Percentiles rank a stretch among this genome's conserved stretches.
These are phyloP conservation scores for Monosporascus cannonballus DNA, from an alignment of 2,329 filamentous ascomycete genomes.

Conservation along the genomic window DNA sequence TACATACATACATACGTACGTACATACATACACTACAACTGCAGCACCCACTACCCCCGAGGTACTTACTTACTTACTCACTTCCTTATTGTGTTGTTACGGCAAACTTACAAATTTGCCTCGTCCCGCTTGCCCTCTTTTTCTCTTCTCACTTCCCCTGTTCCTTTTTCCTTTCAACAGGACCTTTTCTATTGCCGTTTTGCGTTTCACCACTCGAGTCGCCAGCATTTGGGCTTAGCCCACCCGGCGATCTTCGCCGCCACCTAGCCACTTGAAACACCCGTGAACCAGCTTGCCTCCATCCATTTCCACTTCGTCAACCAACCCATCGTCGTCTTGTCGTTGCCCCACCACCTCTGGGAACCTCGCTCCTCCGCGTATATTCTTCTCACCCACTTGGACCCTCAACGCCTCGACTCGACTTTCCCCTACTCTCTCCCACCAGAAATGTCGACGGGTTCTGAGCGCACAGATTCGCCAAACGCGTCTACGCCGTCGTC, in stretches of 20 bases:
- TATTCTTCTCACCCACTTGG: not conserved
- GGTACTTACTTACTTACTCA: too few species aligned
- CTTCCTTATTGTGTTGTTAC: too few species aligned
- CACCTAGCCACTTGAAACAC: slow-evolving; percentile 11
- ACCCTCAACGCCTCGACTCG: not conserved
- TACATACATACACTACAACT: too few species aligned
- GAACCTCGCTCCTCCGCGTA: too few species aligned
- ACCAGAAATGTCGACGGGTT: slow-evolving; percentile 26
- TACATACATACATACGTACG: too few species aligned
- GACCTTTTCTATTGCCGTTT: slow-evolving; percentile 16
- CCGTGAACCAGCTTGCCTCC: not conserved
- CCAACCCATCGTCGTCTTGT: not conserved
- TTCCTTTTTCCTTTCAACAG: not conserved
- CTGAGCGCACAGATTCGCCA: slow-evolving; percentile 25
- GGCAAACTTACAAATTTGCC: not conserved
- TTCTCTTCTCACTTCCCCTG: not conserved
- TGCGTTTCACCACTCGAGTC: slow-evolving; percentile 22
- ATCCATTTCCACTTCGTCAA: not conserved
- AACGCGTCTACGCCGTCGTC: slow-evolving; percentile 26
- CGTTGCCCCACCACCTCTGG: too few species aligned
- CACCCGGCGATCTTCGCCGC: slow-evolving; percentile 28
- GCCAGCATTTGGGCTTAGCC: slow-evolving; percentile 26
- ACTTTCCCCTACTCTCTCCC: slow-evolving; percentile 5
- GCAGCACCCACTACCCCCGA: too few species aligned
- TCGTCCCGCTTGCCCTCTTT: not conserved